A percentile compares a stretch with the other conserved stretches of the same genome.
phyloP scores from a whole-genome alignment of 2,329 filamentous ascomycete genomes.

The Aspergillus terreus region DNA sequence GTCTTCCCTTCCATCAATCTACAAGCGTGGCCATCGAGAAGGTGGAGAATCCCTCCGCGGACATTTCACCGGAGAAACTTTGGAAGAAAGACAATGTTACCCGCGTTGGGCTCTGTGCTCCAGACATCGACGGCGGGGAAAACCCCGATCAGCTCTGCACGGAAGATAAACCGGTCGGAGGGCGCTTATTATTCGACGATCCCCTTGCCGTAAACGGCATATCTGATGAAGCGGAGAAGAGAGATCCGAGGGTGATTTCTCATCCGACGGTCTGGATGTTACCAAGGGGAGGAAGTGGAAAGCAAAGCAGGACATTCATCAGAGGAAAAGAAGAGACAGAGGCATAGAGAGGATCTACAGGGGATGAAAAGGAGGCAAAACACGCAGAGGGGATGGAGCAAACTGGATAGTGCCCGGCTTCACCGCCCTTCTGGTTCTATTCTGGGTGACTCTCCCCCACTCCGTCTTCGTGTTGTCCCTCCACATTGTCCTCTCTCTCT shows the following conservation, averaged over 20 bases:
- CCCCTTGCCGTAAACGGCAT: constrained; percentile 1
- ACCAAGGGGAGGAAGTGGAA: neutral
- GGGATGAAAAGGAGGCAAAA: neutral
- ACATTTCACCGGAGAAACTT: too few relatives aligned
- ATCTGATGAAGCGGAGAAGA: constrained; percentile 2
- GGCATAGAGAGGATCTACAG: neutral
- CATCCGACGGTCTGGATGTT: neutral
- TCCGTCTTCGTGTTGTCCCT: neutral
- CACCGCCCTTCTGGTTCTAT: neutral
- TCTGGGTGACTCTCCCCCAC: neutral
- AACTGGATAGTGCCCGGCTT: neutral
- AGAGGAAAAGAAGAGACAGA: neutral
- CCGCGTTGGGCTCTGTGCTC: too few relatives aligned
- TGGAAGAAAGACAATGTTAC: too few relatives aligned
- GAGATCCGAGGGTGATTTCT: neutral
- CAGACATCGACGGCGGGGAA: neutral
- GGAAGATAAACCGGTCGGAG: neutral
- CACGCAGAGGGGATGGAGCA: neutral
- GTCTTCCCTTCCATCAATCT: too few relatives aligned
- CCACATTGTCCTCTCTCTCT: neutral
- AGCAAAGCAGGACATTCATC: neutral
- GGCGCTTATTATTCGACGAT: constrained; percentile 8
- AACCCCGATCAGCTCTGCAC: constrained; percentile 5
- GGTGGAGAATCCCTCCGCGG: too few relatives aligned
- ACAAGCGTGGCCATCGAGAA: too few relatives aligned